Conservation (phyloP, 2,329 filamentous ascomycete genomes). For the Sordariomycetes sp. region DNA sequence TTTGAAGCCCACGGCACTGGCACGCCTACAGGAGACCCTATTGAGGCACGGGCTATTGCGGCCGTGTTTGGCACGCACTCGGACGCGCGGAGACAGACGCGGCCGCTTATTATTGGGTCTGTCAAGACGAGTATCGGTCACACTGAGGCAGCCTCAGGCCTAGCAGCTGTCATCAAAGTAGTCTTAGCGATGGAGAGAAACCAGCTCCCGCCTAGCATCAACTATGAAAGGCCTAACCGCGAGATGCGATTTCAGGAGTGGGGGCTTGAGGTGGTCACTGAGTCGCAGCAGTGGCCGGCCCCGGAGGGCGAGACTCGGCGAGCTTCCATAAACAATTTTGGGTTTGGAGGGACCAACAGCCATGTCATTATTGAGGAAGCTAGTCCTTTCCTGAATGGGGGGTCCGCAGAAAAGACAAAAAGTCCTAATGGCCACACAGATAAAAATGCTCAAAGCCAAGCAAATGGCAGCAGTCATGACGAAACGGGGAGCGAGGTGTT, state of each 20-base stretch:
- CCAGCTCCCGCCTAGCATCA: too few species aligned
- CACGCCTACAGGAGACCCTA: neutral
- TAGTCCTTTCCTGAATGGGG: too few species aligned
- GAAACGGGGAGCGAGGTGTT: too few species aligned
- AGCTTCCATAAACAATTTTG: slow-evolving; percentile 19
- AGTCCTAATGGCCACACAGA: neutral
- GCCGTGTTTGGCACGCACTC: neutral
- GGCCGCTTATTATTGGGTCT: slow-evolving; percentile 4
- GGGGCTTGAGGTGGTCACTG: too few species aligned
- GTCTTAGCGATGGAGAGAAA: neutral
- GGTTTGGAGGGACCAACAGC: slow-evolving; percentile 30
- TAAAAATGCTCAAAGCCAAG: neutral
- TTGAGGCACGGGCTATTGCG: neutral
- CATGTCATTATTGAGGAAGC: slow-evolving; percentile 25
- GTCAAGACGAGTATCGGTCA: slow-evolving; percentile 10
- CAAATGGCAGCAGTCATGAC: neutral
- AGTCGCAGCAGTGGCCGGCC: slow-evolving; percentile 7
- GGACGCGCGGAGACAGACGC: neutral
- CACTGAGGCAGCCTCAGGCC: slow-evolving; percentile 8
- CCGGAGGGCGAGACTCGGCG: slow-evolving; percentile 13
- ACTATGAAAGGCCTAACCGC: too few species aligned
- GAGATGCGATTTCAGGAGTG: too few species aligned
- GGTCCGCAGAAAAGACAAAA: too few species aligned
- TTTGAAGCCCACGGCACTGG: slow-evolving; percentile 25
- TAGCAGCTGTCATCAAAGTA: slow-evolving; percentile 7